Evolutionary conservation across 768 basidiomycete genomes (phyloP).

Genomic region (Calocera viscosa): DNA sequence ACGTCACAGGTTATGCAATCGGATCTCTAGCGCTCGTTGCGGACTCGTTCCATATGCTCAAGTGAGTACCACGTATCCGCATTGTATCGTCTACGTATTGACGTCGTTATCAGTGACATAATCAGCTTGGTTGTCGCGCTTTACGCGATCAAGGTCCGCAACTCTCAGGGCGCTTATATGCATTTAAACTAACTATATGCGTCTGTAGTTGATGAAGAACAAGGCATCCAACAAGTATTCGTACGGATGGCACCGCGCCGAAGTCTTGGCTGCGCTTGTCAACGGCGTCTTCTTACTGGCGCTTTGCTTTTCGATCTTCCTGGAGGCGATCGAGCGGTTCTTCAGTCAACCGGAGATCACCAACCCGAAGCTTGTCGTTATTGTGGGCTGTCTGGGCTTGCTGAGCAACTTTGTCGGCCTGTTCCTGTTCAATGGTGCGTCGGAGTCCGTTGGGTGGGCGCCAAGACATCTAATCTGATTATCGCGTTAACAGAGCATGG

Average conservation of each 20-base stretch:
- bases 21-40: constrained; percentile 91
- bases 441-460: constrained; percentile 7
- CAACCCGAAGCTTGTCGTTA: constrained; percentile 74
- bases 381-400: constrained; percentile 81
- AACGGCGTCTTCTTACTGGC: constrained; percentile 97
- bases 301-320: constrained; percentile 85
- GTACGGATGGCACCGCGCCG: constrained; percentile 98
- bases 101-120: constrained; percentile 57
- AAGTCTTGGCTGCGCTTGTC: constrained; percentile 85
- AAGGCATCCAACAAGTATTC: constrained; percentile 65
- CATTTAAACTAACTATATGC: constrained; percentile 15
- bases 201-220: constrained; percentile 47
- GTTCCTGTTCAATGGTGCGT: constrained; percentile 85
- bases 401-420: constrained; percentile 86
- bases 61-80: constrained; percentile 39
- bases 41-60: constrained; percentile 98
- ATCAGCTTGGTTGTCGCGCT: constrained; percentile 90
- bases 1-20: constrained; percentile 69
- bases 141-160: constrained; percentile 71
- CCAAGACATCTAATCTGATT: neutral
- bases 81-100: constrained; percentile 7
- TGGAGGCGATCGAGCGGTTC: constrained; percentile 87
- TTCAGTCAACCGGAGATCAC: constrained; percentile 72
- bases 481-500: constrained; percentile 44
- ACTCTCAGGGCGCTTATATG: neutral